Percentiles rank a stretch among this genome's conserved stretches.
phyloP scores from a whole-genome alignment of 2,329 filamentous ascomycete genomes.

The Penicillium sp. region DNA sequence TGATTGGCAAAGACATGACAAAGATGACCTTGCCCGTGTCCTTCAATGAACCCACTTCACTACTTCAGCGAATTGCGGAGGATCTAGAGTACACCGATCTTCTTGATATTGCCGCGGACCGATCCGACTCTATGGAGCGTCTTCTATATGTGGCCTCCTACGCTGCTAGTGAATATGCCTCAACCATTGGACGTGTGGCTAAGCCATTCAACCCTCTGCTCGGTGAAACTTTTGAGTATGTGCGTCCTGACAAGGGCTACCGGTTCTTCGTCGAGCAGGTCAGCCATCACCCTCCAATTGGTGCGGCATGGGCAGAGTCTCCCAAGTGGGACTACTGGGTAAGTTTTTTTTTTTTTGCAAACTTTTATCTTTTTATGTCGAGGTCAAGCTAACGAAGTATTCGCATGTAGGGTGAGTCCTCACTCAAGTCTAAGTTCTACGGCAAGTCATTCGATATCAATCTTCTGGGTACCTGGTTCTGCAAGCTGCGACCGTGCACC shows the following conservation, averaged over 20 bases:
- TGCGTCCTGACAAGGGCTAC: slow-evolving; percentile 92
- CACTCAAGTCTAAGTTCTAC: slow-evolving; percentile 95
- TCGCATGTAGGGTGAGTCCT: slow-evolving; percentile 73
- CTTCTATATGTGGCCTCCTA: slow-evolving; percentile 95
- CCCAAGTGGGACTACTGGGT: slow-evolving; percentile 91
- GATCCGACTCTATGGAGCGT: slow-evolving; percentile 83
- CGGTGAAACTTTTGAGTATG: slow-evolving; percentile 96
- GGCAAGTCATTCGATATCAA: slow-evolving; percentile 98
- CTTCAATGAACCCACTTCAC: slow-evolving; percentile 96
- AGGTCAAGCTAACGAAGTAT: slow-evolving; percentile 14
- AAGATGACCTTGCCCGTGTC: slow-evolving; percentile 99
- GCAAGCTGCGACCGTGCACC: slow-evolving; percentile 73
- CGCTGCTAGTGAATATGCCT: slow-evolving; percentile 94
- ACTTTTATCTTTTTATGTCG: background rate
- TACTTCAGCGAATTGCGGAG: slow-evolving; percentile 91
- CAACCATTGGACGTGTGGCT: slow-evolving; percentile 91
- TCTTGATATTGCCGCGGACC: slow-evolving; percentile 82
- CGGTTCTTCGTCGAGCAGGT: slow-evolving; percentile 99
- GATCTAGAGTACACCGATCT: slow-evolving; percentile 98
- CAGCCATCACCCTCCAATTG: slow-evolving; percentile 92
- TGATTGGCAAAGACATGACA: slow-evolving; percentile 99
- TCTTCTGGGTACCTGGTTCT: slow-evolving; percentile 94
- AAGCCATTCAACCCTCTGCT: slow-evolving; percentile 98
- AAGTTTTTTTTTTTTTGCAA: slow-evolving; percentile 28
- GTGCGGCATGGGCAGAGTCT: slow-evolving; percentile 89